phyloP scores from a whole-genome alignment of 805 yeast genomes.

The Metschnikowia drakensbergensis region DNA sequence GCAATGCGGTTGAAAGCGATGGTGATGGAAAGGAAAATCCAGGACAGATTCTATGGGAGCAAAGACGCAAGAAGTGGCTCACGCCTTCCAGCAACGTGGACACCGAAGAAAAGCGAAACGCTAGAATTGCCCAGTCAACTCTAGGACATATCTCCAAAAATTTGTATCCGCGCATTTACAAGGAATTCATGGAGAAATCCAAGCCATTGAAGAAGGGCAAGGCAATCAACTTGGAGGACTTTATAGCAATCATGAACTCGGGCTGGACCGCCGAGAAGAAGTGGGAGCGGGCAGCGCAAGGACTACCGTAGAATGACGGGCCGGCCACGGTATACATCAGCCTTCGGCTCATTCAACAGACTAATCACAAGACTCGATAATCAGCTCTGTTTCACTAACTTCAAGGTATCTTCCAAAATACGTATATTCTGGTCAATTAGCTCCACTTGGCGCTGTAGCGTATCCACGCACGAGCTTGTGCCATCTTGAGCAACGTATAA shows the following conservation, averaged over 20 bases:
- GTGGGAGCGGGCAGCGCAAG: slow-evolving; percentile 58
- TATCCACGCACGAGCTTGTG: slow-evolving; percentile 12
- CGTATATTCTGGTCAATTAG: slow-evolving; percentile 66
- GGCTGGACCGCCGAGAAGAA: slow-evolving; percentile 82
- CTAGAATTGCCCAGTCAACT: slow-evolving; percentile 17
- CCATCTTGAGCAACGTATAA: slow-evolving; percentile 10
- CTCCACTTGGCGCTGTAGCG: slow-evolving; percentile 50
- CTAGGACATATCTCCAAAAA: slow-evolving; percentile 43
- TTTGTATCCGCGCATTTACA: slow-evolving; percentile 60
- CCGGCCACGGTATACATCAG: not conserved
- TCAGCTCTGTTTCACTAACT: slow-evolving; percentile 13
- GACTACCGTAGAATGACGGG: slow-evolving; percentile 17
- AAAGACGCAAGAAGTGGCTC: slow-evolving; percentile 67
- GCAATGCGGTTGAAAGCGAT: not conserved
- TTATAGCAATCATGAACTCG: slow-evolving; percentile 64
- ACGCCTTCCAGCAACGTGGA: slow-evolving; percentile 30
- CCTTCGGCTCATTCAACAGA: not conserved
- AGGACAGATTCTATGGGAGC: slow-evolving; percentile 67
- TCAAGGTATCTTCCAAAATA: slow-evolving; percentile 57
- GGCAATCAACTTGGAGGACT: slow-evolving; percentile 72
- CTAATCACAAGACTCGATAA: not conserved
- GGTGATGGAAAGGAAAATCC: slow-evolving; percentile 20
- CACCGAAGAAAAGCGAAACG: slow-evolving; percentile 12
- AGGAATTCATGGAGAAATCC: slow-evolving; percentile 64
- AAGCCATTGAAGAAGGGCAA: slow-evolving; percentile 53